Percentiles rank a stretch among this genome's conserved stretches.
Evolutionary conservation across 225 moss, liverwort and hornwort species (phyloP).

Genomic region (Neckera pumila): DNA sequence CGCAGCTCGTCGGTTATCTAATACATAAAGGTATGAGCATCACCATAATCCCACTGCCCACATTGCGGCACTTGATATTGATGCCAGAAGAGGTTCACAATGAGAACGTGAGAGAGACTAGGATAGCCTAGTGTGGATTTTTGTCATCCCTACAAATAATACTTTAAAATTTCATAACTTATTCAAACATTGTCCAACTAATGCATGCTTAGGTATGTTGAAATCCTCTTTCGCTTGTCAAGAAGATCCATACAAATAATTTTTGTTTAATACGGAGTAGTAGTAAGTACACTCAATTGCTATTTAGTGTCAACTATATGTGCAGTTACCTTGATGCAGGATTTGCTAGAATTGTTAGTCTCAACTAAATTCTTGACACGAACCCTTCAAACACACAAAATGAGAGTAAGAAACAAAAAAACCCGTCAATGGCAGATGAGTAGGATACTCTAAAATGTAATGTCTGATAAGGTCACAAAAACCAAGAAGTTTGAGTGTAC

Average conservation of each 20-base stretch:
- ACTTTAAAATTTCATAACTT: no score
- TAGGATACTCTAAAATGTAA: neutral
- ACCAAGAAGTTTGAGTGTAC: neutral
- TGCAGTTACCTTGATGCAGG: no score
- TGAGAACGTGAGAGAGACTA: neutral
- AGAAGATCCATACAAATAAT: neutral
- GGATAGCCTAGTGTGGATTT: neutral
- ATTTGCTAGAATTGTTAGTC: neutral
- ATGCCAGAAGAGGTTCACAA: neutral
- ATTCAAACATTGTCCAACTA: no score
- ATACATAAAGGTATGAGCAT: neutral
- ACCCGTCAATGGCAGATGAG: rapidly evolving
- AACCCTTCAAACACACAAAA: no score
- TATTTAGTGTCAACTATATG: neutral
- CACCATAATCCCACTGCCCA: neutral
- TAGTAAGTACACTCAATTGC: neutral
- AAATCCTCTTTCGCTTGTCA: neutral
- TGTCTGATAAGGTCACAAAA: neutral
- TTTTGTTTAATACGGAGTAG: neutral
- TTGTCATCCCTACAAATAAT: no score
- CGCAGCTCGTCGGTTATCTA: no score
- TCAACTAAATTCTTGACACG: neutral
- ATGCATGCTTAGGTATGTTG: neutral
- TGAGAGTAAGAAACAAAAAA: neutral
- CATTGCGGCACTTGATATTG: neutral